Percentiles rank a stretch among this genome's conserved stretches.
Evolutionary conservation across 1,284 basidiomycete genomes (phyloP).

Genomic region (Cutaneotrichosporon mucoides): DNA sequence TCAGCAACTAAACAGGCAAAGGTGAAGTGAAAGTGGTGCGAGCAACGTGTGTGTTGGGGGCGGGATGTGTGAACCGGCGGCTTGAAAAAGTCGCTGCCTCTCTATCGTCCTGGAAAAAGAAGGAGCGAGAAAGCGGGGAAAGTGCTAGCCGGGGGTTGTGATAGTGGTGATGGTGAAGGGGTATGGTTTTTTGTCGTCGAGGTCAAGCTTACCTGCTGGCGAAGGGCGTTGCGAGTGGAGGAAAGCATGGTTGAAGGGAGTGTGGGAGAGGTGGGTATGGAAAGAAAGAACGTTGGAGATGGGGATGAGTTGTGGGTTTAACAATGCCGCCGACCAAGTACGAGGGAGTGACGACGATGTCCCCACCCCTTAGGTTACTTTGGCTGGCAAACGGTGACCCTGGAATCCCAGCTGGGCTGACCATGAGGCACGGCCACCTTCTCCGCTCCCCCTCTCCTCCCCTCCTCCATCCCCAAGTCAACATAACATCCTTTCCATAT

Average conservation of each 20-base stretch:
- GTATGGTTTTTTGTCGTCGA: no score
- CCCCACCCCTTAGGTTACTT: neutral
- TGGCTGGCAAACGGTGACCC: neutral
- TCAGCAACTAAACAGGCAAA: neutral
- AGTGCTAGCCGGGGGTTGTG: neutral
- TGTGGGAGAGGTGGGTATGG: neutral
- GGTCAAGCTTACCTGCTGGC: constrained; percentile 29
- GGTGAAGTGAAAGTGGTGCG: neutral
- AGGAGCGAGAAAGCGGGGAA: no score
- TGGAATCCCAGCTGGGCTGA: no score
- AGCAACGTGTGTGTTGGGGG: neutral
- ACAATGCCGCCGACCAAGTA: neutral
- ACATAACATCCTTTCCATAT: no score
- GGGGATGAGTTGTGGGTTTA: constrained; percentile 1
- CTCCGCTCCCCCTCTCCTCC: neutral
- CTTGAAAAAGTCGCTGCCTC: no score
- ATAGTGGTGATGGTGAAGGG: neutral
- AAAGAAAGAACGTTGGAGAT: constrained; percentile 1
- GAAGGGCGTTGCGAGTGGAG: constrained; percentile 26
- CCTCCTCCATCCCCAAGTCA: neutral
- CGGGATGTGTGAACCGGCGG: no score
- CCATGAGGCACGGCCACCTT: no score
- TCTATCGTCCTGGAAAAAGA: no score
- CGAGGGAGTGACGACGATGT: constrained; percentile 3
- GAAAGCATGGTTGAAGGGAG: constrained; percentile 18